Evolutionary conservation across 139 green algal species (phyloP).

Genomic region (Tetraselmis striata): DNA sequence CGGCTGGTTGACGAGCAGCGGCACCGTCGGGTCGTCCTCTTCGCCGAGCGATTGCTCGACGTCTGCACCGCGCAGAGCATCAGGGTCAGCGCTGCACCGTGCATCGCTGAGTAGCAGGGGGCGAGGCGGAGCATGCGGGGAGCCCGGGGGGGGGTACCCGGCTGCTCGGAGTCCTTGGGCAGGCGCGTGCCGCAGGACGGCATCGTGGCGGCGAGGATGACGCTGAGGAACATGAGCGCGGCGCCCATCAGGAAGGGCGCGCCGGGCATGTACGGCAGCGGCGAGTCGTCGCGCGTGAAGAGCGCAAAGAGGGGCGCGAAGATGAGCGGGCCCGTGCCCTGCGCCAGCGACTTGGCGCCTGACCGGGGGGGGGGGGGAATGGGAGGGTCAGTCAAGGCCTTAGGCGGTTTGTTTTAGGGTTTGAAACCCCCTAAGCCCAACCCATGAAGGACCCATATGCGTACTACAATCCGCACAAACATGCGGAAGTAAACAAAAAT

Average conservation of each 20-base stretch:
- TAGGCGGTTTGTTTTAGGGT: too few relatives aligned
- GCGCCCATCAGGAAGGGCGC: conserved; percentile 37
- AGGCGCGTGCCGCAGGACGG: not conserved
- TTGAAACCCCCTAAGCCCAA: too few relatives aligned
- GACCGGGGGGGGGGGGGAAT: not conserved
- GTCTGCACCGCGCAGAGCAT: too few relatives aligned
- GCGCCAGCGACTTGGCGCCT: conserved; percentile 52
- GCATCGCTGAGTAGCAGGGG: not conserved
- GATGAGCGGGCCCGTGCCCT: conserved; percentile 54
- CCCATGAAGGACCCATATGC: too few relatives aligned
- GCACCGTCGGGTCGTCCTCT: too few relatives aligned
- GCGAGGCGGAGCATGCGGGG: not conserved
- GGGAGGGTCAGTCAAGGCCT: too few relatives aligned
- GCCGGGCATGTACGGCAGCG: conserved; percentile 42
- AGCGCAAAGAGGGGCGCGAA: conserved; percentile 61
- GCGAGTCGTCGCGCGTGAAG: conserved; percentile 44
- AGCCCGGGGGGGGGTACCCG: not conserved
- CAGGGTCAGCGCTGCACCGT: too few relatives aligned
- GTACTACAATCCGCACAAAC: too few relatives aligned
- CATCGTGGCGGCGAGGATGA: conserved; percentile 28
- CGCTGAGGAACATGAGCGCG: conserved; percentile 26
- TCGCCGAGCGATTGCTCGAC: too few relatives aligned
- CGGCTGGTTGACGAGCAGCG: too few relatives aligned
- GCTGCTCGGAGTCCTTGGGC: not conserved
- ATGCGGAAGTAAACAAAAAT: too few relatives aligned